Evolutionary conservation across 1,284 basidiomycete species (phyloP).

Genomic region (Laetiporus sulphureus): DNA sequence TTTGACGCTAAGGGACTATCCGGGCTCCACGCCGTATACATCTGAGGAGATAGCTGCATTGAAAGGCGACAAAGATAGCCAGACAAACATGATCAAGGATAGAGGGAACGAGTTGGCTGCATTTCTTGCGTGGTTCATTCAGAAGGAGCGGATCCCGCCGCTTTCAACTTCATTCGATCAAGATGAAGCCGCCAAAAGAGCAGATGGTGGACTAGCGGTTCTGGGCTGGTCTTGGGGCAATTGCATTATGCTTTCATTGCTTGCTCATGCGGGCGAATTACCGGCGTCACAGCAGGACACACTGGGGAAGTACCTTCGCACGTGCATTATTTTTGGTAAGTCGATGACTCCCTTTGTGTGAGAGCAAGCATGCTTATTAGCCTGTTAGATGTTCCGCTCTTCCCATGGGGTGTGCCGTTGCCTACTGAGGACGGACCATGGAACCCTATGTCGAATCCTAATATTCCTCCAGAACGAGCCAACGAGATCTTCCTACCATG

Average conservation of each 20-base stretch:
- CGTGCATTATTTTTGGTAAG: slow-evolving; percentile 12
- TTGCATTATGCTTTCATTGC: slow-evolving; percentile 7
- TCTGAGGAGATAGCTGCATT: slow-evolving; percentile 4
- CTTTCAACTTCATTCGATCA: background rate
- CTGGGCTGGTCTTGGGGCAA: slow-evolving; percentile 13
- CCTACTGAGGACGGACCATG: background rate
- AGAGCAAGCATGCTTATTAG: background rate
- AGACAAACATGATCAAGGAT: slow-evolving; percentile 3
- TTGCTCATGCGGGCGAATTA: slow-evolving; percentile 8
- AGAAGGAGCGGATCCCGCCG: slow-evolving; percentile 8
- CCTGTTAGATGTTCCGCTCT: background rate
- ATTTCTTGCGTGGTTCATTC: slow-evolving; percentile 12
- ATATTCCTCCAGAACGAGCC: background rate
- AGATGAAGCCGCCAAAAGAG: background rate
- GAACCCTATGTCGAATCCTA: slow-evolving; percentile 1
- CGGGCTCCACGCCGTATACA: slow-evolving; percentile 6
- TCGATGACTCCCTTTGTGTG: background rate
- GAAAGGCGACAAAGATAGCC: background rate
- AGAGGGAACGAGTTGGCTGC: slow-evolving; percentile 9
- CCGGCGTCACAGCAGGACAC: slow-evolving; percentile 1
- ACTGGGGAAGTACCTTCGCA: slow-evolving; percentile 10
- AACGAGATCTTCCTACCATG: slow-evolving; percentile 1
- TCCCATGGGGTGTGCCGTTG: slow-evolving; percentile 2
- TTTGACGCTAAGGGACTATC: slow-evolving; percentile 9
- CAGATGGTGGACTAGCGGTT: slow-evolving; percentile 9